These are phyloP conservation scores for Penicillium lividum DNA, from an alignment of 495 filamentous ascomycete genomes.

Conservation along the genomic window DNA sequence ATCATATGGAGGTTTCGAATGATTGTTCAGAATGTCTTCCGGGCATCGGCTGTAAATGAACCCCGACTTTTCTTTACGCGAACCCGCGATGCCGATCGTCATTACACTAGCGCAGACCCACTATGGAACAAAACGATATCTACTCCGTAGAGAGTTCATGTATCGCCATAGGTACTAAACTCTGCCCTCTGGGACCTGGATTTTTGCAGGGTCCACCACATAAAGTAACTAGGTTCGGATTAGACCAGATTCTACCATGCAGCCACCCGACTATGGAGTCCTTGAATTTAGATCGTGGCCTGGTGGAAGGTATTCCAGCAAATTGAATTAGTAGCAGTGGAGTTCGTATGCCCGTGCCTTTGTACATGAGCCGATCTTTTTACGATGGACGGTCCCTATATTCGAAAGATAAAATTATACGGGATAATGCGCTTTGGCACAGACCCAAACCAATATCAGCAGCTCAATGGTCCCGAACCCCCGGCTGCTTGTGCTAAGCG, in stretches of 20 bases:
- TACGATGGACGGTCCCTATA: neutral
- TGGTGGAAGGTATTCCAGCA: neutral
- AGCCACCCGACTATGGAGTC: neutral
- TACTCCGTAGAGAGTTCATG: neutral
- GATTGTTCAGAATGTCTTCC: neutral
- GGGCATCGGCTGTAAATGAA: constrained; percentile 3
- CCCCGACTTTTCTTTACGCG: constrained; percentile 6
- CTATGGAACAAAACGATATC: neutral
- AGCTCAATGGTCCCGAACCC: neutral
- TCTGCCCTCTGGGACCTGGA: neutral
- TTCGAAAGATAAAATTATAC: neutral
- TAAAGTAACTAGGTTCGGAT: neutral
- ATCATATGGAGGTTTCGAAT: neutral
- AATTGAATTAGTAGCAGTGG: neutral
- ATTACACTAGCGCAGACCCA: constrained; percentile 8
- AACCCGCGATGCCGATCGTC: constrained; percentile 12
- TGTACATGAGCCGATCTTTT: neutral
- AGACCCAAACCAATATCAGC: constrained; percentile 5
- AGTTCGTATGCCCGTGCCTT: neutral
- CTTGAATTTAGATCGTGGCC: neutral
- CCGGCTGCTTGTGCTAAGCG: constrained; percentile 4
- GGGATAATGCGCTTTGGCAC: neutral
- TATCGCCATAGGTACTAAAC: neutral
- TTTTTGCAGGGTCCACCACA: neutral
- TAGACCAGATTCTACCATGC: neutral